A percentile compares a stretch with the other conserved stretches of the same genome.
Conservation (phyloP, 2,329 filamentous ascomycete genomes). For the Trichophyton equinum region DNA sequence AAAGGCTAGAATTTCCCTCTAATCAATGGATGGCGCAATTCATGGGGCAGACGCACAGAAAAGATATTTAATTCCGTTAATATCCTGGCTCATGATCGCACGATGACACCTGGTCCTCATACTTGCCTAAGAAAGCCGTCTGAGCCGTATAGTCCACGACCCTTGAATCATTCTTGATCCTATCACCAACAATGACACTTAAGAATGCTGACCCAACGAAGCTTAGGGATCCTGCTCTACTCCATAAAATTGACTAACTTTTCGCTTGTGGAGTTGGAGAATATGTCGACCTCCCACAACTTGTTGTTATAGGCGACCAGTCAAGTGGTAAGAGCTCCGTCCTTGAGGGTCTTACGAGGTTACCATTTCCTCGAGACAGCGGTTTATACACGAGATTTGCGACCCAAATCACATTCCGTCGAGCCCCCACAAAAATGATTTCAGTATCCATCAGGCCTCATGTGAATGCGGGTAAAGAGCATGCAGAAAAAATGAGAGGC, state of each 20-base stretch:
- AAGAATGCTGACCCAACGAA: not conserved
- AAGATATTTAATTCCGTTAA: too few species aligned
- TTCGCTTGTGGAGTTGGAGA: constrained; percentile 9
- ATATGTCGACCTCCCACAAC: constrained; percentile 19
- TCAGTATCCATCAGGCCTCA: constrained; percentile 29
- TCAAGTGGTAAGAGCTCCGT: constrained; percentile 21
- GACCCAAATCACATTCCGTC: constrained; percentile 30
- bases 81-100: too few species aligned
- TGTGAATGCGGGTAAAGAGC: constrained; percentile 14
- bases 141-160: too few species aligned
- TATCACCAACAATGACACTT: too few species aligned
- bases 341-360: constrained; percentile 17
- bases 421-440: constrained; percentile 18
- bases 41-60: too few species aligned
- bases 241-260: constrained; percentile 3
- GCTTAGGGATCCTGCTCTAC: constrained; percentile 15
- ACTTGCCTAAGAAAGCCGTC: too few species aligned
- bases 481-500: constrained; percentile 14
- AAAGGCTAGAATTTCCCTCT: too few species aligned
- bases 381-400: constrained; percentile 29
- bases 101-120: too few species aligned
- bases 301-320: constrained; percentile 25
- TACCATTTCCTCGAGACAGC: constrained; percentile 24
- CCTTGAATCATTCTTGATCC: too few species aligned
- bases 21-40: too few species aligned